A percentile compares a stretch with the other conserved stretches of the same genome.
Evolutionary conservation across 2,329 filamentous ascomycete genomes (phyloP).

Genomic region (Exophiala lecanii-corni): DNA sequence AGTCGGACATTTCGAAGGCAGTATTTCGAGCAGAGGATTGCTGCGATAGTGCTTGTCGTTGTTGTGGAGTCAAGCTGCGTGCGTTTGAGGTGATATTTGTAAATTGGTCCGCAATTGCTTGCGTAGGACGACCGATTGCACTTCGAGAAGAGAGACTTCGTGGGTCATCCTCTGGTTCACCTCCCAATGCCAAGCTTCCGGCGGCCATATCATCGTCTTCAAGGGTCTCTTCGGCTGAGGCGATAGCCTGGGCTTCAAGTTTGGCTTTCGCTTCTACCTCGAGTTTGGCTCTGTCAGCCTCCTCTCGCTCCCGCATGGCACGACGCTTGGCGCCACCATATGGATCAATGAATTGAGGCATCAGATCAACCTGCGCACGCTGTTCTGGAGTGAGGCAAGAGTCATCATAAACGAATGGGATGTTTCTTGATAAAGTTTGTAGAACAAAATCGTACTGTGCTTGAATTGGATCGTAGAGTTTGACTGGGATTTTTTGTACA

Average conservation of each 20-base stretch:
- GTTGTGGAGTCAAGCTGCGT: constrained; percentile 74
- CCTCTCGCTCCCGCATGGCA: constrained; percentile 65
- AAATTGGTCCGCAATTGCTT: constrained; percentile 46
- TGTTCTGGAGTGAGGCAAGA: constrained; percentile 44
- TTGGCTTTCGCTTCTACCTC: constrained; percentile 53
- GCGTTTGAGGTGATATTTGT: constrained; percentile 59
- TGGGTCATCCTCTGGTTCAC: constrained; percentile 76
- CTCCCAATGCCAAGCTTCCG: constrained; percentile 82
- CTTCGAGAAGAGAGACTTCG: constrained; percentile 41
- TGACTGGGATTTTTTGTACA: constrained; percentile 28
- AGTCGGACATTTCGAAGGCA: constrained; percentile 33
- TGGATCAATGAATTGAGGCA: constrained; percentile 76
- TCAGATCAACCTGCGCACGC: constrained; percentile 50
- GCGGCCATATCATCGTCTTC: constrained; percentile 75
- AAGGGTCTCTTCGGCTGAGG: constrained; percentile 34
- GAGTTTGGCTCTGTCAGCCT: constrained; percentile 54
- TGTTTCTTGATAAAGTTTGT: constrained; percentile 45
- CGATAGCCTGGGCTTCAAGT: constrained; percentile 41
- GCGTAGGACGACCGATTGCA: constrained; percentile 70
- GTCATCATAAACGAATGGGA: constrained; percentile 52
- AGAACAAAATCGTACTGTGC: constrained; percentile 37
- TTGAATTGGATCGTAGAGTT: constrained; percentile 20
- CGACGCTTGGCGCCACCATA: constrained; percentile 77
- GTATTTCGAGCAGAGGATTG: constrained; percentile 44
- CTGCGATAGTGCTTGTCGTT: constrained; percentile 67